phyloP scores from a whole-genome alignment of 2,329 filamentous ascomycete species.

The Botrytis tulipae region DNA sequence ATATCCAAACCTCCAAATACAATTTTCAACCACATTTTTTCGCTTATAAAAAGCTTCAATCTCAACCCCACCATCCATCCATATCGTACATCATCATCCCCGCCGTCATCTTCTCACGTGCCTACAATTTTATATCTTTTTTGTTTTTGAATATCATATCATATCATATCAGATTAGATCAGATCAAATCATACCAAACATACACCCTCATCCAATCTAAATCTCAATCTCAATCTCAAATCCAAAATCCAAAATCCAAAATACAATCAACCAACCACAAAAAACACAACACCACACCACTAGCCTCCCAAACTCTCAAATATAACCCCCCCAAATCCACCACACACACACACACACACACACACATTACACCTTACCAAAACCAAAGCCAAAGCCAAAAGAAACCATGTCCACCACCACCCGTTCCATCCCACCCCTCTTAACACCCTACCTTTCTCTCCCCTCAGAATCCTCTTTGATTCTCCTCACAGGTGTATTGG shows the following conservation, averaged over 20 bases:
- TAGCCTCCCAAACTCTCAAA: too few relatives aligned
- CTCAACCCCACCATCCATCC: not conserved
- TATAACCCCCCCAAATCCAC: not conserved
- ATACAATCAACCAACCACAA: not conserved
- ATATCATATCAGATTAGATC: too few relatives aligned
- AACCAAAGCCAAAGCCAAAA: not conserved
- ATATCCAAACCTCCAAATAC: not conserved
- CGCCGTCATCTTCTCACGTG: constrained; percentile 1
- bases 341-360: not conserved
- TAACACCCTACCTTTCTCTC: constrained; percentile 62
- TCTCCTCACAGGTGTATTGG: constrained; percentile 66
- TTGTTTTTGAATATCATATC: not conserved
- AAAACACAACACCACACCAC: too few relatives aligned
- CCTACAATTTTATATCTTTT: not conserved
- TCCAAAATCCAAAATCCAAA: not conserved
- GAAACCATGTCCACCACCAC: constrained; percentile 12
- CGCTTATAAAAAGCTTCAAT: not conserved
- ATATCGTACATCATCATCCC: not conserved
- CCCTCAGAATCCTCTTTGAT: constrained; percentile 59
- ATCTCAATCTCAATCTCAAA: too few relatives aligned
- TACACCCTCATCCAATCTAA: not conserved
- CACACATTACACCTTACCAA: not conserved
- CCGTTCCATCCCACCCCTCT: constrained; percentile 51
- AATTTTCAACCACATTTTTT: not conserved
- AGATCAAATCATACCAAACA: not conserved